Evolutionary conservation across 352 stramenopile genomes (phyloP), one percentile per base, ranked within the genome.

Genomic region (Phytophthora colocasiae): DNA sequence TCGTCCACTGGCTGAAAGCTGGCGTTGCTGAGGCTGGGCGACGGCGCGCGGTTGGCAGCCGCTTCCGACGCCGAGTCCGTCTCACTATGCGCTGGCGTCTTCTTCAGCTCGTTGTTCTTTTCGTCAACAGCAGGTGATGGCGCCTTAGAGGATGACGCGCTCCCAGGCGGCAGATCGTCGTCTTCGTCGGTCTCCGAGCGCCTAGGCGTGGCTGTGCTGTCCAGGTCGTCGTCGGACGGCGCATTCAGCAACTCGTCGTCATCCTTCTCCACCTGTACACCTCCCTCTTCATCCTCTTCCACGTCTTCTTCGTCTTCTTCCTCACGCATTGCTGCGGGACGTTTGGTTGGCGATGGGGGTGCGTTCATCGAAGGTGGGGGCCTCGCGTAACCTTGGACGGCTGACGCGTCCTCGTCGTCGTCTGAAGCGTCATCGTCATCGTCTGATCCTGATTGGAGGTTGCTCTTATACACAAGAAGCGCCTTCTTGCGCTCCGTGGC

Each of bases 381-480:
- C 46, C 38, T 67, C 39, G 40, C 43, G 34, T 53, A 43, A 53
- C 60, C 71, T 24, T 59, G 36, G 24, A 57, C 29, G 9, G 44
- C 41, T n/a, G 55, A 29, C 12, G 55, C 45, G 32, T 77, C 74
- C 1, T 81, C 75, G 1, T 78, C 76, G 2, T 86, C 78, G 17
- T 83, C 71, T 2, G 77, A 75, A 0, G 74, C 77, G 4, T 81
- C 77, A 6, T 87, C 83, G 19, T 90, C 83, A 38, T 90, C 80
- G 49, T 92, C 83, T 0, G 78, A 87, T 1, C 62, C 77, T 6
- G 83, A 88, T 51, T 81, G 77, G 44, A 87, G 80, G 46, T 90
- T 89, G 63, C 70, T 85, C 67, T 90, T 91, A 71, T 86, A 93
- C 60, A 92, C 83, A 26, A 93, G 69, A 55, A 93, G 66, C 64